Evolutionary conservation across 163 green algal species (phyloP).

Genomic region (Chlorella variabilis): DNA sequence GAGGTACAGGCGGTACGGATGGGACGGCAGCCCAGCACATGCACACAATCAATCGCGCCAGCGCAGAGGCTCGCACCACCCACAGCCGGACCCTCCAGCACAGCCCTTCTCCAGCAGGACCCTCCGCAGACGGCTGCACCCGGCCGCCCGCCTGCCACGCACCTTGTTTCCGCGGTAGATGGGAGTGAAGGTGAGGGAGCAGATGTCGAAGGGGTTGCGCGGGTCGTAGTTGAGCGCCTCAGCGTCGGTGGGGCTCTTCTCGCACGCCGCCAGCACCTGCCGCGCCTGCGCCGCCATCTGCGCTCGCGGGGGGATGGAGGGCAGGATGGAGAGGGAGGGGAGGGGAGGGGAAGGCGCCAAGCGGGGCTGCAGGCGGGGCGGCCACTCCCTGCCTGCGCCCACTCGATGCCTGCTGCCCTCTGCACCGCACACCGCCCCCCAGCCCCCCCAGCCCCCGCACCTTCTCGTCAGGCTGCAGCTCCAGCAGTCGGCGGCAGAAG

Average conservation of each 20-base stretch:
- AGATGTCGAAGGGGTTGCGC: conserved; percentile 98
- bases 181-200: conserved; percentile 92
- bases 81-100: neutral
- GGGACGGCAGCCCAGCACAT: too few relatives aligned
- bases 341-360: neutral
- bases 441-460: conserved; percentile 41
- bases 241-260: conserved; percentile 90
- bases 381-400: too few relatives aligned
- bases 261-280: conserved; percentile 92
- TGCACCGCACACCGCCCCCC: neutral
- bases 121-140: neutral
- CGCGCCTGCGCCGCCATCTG: conserved; percentile 82
- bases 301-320: neutral
- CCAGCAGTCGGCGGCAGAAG: conserved; percentile 94
- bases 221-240: conserved; percentile 96
- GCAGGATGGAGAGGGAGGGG: neutral
- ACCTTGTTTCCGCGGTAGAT: conserved; percentile 95
- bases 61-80: too few relatives aligned
- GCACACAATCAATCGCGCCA: too few relatives aligned
- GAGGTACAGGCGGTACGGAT: neutral
- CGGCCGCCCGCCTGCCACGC: too few relatives aligned
- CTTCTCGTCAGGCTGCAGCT: conserved; percentile 91
- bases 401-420: too few relatives aligned
- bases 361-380: too few relatives aligned
- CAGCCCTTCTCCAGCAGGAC: neutral